These are phyloP conservation scores for Brassica napus DNA, from an alignment of 345 rosid species.

Conservation along the genomic window DNA sequence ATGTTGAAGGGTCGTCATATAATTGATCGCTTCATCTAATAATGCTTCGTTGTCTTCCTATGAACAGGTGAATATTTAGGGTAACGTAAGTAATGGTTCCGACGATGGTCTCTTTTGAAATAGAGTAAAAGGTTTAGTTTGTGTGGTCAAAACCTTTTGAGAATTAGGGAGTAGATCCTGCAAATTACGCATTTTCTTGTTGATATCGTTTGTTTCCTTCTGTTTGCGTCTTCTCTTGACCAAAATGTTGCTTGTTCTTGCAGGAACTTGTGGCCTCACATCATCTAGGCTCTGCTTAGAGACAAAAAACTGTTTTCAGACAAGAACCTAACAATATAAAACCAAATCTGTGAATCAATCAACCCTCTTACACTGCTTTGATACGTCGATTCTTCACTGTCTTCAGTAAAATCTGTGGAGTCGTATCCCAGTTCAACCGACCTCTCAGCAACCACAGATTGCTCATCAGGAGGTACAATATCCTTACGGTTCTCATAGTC, in stretches of 20 bases:
- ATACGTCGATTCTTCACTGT: slow-evolving; percentile 21
- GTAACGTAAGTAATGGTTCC: not conserved
- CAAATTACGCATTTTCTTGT: slow-evolving; percentile 68
- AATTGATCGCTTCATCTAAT: slow-evolving; percentile 71
- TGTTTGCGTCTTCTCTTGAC: slow-evolving; percentile 33
- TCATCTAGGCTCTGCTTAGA: slow-evolving; percentile 29
- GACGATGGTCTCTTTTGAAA: not conserved
- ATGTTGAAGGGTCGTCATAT: slow-evolving; percentile 62
- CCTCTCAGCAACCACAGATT: slow-evolving; percentile 28
- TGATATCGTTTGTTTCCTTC: slow-evolving; percentile 61
- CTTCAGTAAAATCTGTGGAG: slow-evolving; percentile 17
- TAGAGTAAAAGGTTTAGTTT: not conserved
- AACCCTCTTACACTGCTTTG: slow-evolving; percentile 32
- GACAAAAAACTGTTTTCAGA: slow-evolving; percentile 1
- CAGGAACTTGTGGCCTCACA: slow-evolving; percentile 8
- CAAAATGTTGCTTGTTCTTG: slow-evolving; percentile 24
- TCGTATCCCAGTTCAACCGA: not conserved
- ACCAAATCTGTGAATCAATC: slow-evolving; percentile 20
- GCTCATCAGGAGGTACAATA: slow-evolving; percentile 37
- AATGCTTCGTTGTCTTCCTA: slow-evolving; percentile 62
- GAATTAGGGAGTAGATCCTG: slow-evolving; percentile 71
- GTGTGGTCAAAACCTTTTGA: slow-evolving; percentile 47
- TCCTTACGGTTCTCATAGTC: slow-evolving; percentile 5
- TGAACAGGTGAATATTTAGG: not conserved
- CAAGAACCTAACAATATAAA: slow-evolving; percentile 20